Evolutionary conservation across 1,139 yeast species (phyloP).

Genomic region (Kazachstania sp.): DNA sequence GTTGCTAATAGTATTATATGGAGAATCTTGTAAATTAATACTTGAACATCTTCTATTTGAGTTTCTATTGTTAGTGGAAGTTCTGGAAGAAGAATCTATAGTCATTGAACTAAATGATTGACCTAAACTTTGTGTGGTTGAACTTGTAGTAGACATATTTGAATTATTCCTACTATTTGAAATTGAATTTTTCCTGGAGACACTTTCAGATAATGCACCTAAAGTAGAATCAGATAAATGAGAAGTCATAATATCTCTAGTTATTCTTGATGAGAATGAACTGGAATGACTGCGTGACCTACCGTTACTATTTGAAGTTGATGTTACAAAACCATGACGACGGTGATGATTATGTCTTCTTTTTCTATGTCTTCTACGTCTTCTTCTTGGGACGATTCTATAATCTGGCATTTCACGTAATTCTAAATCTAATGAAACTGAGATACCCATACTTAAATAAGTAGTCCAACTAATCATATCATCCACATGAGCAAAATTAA

Average conservation of each 20-base stretch:
- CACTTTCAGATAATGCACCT: not conserved
- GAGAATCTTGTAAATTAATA: conserved; percentile 4
- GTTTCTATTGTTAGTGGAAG: not conserved
- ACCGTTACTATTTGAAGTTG: not conserved
- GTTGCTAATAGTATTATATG: conserved; percentile 3
- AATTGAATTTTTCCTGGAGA: not conserved
- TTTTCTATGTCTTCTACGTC: conserved; percentile 32
- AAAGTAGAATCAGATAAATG: not conserved
- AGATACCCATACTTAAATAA: conserved; percentile 52
- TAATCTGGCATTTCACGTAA: conserved; percentile 56
- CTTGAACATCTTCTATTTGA: conserved; percentile 1
- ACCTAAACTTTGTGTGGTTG: not conserved
- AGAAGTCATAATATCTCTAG: conserved; percentile 2
- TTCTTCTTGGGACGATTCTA: conserved; percentile 66
- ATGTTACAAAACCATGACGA: not conserved
- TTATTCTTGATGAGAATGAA: not conserved
- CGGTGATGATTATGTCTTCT: conserved; percentile 9
- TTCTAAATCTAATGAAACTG: conserved; percentile 53
- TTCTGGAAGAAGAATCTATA: not conserved
- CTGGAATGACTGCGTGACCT: not conserved
- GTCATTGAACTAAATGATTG: not conserved
- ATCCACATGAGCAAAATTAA: conserved; percentile 47
- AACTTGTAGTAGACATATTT: not conserved
- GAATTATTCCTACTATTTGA: not conserved
- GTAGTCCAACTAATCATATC: conserved; percentile 61